These are phyloP conservation scores for Monosporozyma servazzii DNA, from an alignment of 805 yeast genomes.

Conservation along the genomic window DNA sequence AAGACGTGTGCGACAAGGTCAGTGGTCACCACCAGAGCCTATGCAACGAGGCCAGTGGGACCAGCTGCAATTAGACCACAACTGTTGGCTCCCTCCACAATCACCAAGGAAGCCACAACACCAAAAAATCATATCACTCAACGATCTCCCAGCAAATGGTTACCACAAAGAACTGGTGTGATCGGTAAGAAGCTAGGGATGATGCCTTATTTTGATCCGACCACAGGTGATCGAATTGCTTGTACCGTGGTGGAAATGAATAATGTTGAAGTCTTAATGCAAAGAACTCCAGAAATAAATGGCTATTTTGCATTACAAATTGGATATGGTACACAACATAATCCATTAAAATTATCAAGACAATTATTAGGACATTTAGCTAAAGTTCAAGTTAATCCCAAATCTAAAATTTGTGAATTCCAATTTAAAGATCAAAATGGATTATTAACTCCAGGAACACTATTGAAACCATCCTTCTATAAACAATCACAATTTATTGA, in stretches of 20 bases:
- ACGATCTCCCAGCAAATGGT: slow-evolving; percentile 36
- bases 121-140: slow-evolving; percentile 31
- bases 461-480: slow-evolving; percentile 76
- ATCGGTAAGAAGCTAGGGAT: slow-evolving; percentile 82
- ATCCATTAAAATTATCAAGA: slow-evolving; percentile 49
- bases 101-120: slow-evolving; percentile 18
- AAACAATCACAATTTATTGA: slow-evolving; percentile 78
- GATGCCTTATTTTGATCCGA: slow-evolving; percentile 69
- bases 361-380: slow-evolving; percentile 68
- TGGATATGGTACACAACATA: slow-evolving; percentile 66
- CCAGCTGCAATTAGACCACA: neutral
- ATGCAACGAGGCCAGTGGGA: neutral
- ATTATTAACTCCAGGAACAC: slow-evolving; percentile 66
- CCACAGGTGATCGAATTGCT: slow-evolving; percentile 58
- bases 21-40: neutral
- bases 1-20: neutral
- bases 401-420: slow-evolving; percentile 65
- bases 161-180: slow-evolving; percentile 74
- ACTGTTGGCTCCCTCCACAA: slow-evolving; percentile 11
- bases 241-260: slow-evolving; percentile 85
- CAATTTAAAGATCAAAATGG: slow-evolving; percentile 60
- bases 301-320: slow-evolving; percentile 83
- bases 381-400: slow-evolving; percentile 77
- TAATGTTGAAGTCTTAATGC: slow-evolving; percentile 74
- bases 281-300: slow-evolving; percentile 58